Conservation (phyloP, 805 yeast species). For the Saccharomycopsis sp. region DNA sequence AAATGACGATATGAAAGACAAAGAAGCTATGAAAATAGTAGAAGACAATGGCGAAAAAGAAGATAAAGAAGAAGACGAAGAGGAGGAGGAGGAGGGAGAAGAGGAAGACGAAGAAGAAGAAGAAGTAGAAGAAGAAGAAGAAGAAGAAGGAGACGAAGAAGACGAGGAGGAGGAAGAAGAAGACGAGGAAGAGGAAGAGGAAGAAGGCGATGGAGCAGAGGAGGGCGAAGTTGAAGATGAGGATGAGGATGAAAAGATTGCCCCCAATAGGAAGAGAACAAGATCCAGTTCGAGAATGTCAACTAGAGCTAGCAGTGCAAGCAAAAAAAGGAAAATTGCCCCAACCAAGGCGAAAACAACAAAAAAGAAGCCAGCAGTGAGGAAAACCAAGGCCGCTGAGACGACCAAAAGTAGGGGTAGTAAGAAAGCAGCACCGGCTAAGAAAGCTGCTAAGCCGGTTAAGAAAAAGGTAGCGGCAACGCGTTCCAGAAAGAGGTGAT, state of each 20-base stretch:
- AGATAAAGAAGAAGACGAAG: background rate
- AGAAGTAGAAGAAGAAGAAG: slow-evolving; percentile 3
- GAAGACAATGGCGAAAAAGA: slow-evolving; percentile 1
- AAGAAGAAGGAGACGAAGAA: slow-evolving; percentile 1
- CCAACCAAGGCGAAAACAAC: background rate
- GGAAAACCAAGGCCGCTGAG: background rate
- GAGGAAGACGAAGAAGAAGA: slow-evolving; percentile 4
- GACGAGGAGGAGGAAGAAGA: slow-evolving; percentile 1
- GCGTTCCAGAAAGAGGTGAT: slow-evolving; percentile 1
- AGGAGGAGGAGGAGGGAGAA: background rate
- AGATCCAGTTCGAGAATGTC: slow-evolving; percentile 1
- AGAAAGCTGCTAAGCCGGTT: background rate
- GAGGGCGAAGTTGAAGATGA: background rate
- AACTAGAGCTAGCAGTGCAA: background rate
- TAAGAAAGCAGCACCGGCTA: slow-evolving; percentile 6
- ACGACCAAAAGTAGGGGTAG: background rate
- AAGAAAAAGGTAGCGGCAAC: background rate
- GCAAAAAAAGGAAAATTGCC: background rate
- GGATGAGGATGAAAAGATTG: slow-evolving; percentile 1
- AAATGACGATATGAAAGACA: background rate
- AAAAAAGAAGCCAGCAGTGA: background rate
- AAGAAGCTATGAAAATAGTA: background rate
- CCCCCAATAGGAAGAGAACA: background rate
- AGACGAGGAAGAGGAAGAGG: background rate
- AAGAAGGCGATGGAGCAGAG: slow-evolving; percentile 2